Percentiles rank a stretch among this genome's conserved stretches.
Evolutionary conservation across 805 yeast genomes (phyloP).

Genomic region (Saccharomycopsis malanga): DNA sequence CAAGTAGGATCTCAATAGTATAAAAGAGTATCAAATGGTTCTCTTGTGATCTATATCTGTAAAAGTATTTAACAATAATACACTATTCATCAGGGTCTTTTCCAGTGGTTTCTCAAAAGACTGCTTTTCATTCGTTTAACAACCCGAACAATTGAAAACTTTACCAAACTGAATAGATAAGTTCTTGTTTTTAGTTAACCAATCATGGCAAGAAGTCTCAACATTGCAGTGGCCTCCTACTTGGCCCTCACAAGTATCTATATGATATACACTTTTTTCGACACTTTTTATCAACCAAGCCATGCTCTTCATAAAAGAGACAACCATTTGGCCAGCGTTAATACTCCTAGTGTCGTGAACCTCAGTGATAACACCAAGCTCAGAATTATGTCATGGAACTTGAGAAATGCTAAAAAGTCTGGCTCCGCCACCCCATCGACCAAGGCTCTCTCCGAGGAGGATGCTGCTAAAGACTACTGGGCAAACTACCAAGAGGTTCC

Average conservation of each 20-base stretch:
- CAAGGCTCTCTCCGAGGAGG: not conserved
- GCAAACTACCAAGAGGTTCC: not conserved
- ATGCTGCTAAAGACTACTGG: not conserved
- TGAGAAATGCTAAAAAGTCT: not conserved
- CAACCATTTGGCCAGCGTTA: no score
- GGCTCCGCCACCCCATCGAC: not conserved
- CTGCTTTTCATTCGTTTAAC: no score
- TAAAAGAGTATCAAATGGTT: no score
- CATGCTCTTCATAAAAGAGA: not conserved
- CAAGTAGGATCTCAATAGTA: no score
- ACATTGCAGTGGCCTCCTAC: not conserved
- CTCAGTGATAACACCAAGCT: not conserved
- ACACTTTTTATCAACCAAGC: not conserved
- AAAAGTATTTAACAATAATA: no score
- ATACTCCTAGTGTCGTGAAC: not conserved
- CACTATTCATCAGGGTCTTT: no score
- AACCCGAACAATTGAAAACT: no score
- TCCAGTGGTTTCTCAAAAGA: no score
- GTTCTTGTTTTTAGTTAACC: no score
- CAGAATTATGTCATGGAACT: constrained; percentile 3
- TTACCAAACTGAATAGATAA: no score
- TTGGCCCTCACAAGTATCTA: not conserved
- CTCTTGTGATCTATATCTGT: no score
- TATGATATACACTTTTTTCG: not conserved
- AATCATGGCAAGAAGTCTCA: no score